phyloP scores from a whole-genome alignment of 106 monocot species.

The Ottelia alismoides region DNA sequence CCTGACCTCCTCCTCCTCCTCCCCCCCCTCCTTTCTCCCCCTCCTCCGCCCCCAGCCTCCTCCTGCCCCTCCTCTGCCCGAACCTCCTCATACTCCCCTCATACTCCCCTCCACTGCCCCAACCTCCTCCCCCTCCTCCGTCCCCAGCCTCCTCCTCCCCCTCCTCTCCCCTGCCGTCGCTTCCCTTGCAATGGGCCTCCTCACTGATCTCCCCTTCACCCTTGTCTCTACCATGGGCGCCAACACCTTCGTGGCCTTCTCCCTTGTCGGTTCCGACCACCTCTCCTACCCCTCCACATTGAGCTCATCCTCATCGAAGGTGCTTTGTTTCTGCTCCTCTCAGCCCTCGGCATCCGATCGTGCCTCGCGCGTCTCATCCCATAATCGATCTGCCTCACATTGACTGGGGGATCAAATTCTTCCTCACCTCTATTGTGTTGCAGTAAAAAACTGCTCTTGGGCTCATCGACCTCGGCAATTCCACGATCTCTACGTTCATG shows the following conservation, averaged over 20 bases:
- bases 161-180: constrained; percentile 17
- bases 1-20: too few species aligned
- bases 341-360: constrained; percentile 33
- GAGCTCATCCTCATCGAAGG: constrained; percentile 54
- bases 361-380: constrained; percentile 46
- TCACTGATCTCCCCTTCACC: constrained; percentile 56
- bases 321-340: constrained; percentile 29
- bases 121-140: too few species aligned
- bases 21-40: too few species aligned
- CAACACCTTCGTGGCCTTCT: constrained; percentile 62
- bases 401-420: constrained; percentile 57
- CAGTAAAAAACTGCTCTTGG: constrained; percentile 40
- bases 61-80: too few species aligned
- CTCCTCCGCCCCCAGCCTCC: too few species aligned
- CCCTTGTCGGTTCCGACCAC: constrained; percentile 55
- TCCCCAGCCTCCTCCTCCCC: constrained; percentile 40
- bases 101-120: too few species aligned
- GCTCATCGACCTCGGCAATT: constrained; percentile 37
- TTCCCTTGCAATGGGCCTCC: constrained; percentile 36
- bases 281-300: constrained; percentile 43
- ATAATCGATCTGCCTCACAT: constrained; percentile 32
- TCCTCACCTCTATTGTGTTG: constrained; percentile 60
- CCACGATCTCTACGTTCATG: constrained; percentile 37
- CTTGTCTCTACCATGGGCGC: constrained; percentile 59
- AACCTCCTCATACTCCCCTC: too few species aligned